phyloP scores from a whole-genome alignment of 495 filamentous ascomycete species.

The Talaromyces nanjingensis region DNA sequence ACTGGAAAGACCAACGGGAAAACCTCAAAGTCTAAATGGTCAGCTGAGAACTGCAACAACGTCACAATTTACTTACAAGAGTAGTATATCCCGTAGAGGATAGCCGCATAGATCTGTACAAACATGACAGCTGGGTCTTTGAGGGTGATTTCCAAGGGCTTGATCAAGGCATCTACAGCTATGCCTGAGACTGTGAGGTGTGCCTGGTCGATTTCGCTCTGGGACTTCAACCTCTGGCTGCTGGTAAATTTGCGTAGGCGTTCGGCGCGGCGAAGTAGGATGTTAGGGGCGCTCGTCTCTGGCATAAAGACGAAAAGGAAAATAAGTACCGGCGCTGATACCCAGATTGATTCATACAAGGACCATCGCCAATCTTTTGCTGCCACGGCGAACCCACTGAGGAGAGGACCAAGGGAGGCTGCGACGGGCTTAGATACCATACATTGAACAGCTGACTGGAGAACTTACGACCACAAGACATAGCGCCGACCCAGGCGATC shows the following conservation, averaged over 20 bases:
- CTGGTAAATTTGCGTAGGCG: conserved; percentile 44
- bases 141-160: conserved; percentile 56
- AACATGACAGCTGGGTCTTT: conserved; percentile 58
- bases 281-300: conserved; percentile 50
- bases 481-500: conserved; percentile 45
- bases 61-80: conserved; percentile 32
- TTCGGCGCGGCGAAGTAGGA: conserved; percentile 49
- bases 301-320: conserved; percentile 49
- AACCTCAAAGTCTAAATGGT: conserved; percentile 47
- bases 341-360: conserved; percentile 43
- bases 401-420: conserved; percentile 54
- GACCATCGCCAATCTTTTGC: conserved; percentile 46
- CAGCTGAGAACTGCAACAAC: not conserved
- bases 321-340: conserved; percentile 41
- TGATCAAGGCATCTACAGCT: conserved; percentile 52
- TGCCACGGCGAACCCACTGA: conserved; percentile 57
- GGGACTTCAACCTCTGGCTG: conserved; percentile 33
- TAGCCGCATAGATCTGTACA: conserved; percentile 53
- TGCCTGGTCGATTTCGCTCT: conserved; percentile 45
- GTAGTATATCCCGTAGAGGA: conserved; percentile 64
- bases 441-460: conserved; percentile 19
- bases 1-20: conserved; percentile 66
- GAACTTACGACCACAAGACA: conserved; percentile 39
- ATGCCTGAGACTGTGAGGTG: conserved; percentile 39
- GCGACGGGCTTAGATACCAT: conserved; percentile 30